Conservation (phyloP, 1,284 basidiomycete genomes). For the Leccinum subrobustum region DNA sequence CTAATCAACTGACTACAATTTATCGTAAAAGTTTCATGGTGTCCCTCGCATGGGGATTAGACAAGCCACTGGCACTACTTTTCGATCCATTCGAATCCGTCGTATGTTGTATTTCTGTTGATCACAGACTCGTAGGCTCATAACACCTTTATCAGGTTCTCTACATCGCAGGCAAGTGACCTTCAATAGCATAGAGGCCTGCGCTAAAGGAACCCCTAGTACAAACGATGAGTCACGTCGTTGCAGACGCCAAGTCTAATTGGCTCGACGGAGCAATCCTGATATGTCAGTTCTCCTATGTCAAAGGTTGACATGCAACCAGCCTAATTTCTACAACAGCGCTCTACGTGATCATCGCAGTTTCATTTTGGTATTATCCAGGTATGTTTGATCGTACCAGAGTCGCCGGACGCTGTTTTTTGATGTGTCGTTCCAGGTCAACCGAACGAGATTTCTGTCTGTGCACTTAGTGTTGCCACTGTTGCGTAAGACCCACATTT, state of each 20-base stretch:
- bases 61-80: constrained; percentile 68
- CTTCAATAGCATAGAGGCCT: background rate
- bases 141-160: constrained; percentile 33
- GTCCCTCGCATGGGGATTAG: constrained; percentile 64
- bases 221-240: constrained; percentile 78
- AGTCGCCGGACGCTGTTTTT: background rate
- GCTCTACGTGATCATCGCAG: constrained; percentile 40
- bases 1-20: background rate
- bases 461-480: constrained; percentile 6
- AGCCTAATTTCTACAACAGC: constrained; percentile 21
- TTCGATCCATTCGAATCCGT: constrained; percentile 84
- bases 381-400: constrained; percentile 20
- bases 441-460: constrained; percentile 20
- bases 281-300: constrained; percentile 48
- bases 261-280: constrained; percentile 78
- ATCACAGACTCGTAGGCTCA: constrained; percentile 11
- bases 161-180: constrained; percentile 35
- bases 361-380: constrained; percentile 44
- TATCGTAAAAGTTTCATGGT: constrained; percentile 52
- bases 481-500: constrained; percentile 4
- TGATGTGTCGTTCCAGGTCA: constrained; percentile 23
- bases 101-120: constrained; percentile 34
- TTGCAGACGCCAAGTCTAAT: constrained; percentile 83
- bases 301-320: background rate
- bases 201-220: constrained; percentile 38